Conservation (phyloP, 768 basidiomycete genomes). For the Tephrocybe sp. region DNA sequence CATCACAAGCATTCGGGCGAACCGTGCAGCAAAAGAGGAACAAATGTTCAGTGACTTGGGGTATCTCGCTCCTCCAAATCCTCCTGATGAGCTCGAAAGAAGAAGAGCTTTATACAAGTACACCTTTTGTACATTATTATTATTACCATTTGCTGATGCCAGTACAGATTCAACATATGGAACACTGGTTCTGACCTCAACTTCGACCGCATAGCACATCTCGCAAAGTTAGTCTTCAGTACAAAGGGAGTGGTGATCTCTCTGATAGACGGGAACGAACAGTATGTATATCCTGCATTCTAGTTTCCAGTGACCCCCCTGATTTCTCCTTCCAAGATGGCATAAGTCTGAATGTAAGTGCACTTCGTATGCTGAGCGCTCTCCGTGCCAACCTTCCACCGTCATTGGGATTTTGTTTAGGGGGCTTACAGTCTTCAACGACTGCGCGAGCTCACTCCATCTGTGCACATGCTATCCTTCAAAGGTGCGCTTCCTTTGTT, state of each 20-base stretch:
- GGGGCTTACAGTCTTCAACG: constrained; percentile 41
- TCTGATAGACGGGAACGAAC: constrained; percentile 80
- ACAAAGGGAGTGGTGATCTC: constrained; percentile 84
- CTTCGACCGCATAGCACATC: constrained; percentile 91
- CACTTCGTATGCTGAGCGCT: not conserved
- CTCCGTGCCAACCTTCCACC: not conserved
- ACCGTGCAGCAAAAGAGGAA: constrained; percentile 64
- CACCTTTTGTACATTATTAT: constrained; percentile 19
- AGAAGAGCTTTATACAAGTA: constrained; percentile 85
- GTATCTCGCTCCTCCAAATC: constrained; percentile 79
- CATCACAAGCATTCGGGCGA: constrained; percentile 29
- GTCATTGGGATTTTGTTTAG: constrained; percentile 23
- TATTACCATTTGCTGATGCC: not conserved
- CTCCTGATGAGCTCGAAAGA: constrained; percentile 82
- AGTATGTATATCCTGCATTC: constrained; percentile 48
- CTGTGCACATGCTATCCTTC: constrained; percentile 81
- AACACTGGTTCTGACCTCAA: constrained; percentile 84
- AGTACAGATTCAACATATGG: constrained; percentile 80
- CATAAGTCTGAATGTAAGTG: constrained; percentile 83
- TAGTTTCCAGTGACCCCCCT: not conserved
- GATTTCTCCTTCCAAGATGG: constrained; percentile 51
- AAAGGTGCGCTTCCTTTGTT: constrained; percentile 46
- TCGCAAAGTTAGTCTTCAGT: constrained; percentile 91
- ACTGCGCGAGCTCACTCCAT: constrained; percentile 66
- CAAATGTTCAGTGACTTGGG: constrained; percentile 63